Base-by-base conservation (phyloP, 371 early-diverging fungal genomes). In the Dichotomocladium elegans region DNA sequence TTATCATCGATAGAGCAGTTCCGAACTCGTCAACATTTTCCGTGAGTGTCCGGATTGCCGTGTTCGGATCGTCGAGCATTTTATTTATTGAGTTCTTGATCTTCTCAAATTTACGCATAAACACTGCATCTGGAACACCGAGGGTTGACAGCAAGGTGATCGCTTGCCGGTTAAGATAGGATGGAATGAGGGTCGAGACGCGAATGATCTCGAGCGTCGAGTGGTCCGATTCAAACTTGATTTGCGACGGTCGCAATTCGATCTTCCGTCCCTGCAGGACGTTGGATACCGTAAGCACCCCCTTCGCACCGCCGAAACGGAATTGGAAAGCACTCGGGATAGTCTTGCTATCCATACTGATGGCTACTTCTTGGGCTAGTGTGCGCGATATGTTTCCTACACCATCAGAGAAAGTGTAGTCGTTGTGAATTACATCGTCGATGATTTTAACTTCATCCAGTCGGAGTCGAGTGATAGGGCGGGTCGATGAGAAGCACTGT, bases 251-350 rank as follows among this genome's bases (percentile, higher is more conserved):
- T 5, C 92, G 79, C 14, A 89, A 58, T 24, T 79, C 71, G 2
- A 85, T 60, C 31, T 59, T 33, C 3, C 60, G 58, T 0, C 66
- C 70, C 2, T 31, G 33, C 15, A 82, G 29, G 0, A 10, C 21
- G 1, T 66, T 53, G 30, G 64, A 62, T 0, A 79, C 45, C 0
- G 72, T 69, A 17, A 91, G 51, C 0, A 88, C 86, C 14, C 94
- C 94, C 67, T 95, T 95, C 24, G 82, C 83, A 7, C 93, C 93
- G 12, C 81, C 92, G 8, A 88, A 60, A 35, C 94, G 82, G 31
- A 93, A 85, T 60, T 95, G 94, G 41, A 89, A 85, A 1, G 92
- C 93, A 21, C 80, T 74, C 0, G 93, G 93, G 0, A 70, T 49
- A 0, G 58, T 48, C 28, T 61, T 62, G 22, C 88, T 68, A 26